These are phyloP conservation scores for Fulvia fulva DNA, from an alignment of 2,329 filamentous ascomycete genomes.

Conservation along the genomic window DNA sequence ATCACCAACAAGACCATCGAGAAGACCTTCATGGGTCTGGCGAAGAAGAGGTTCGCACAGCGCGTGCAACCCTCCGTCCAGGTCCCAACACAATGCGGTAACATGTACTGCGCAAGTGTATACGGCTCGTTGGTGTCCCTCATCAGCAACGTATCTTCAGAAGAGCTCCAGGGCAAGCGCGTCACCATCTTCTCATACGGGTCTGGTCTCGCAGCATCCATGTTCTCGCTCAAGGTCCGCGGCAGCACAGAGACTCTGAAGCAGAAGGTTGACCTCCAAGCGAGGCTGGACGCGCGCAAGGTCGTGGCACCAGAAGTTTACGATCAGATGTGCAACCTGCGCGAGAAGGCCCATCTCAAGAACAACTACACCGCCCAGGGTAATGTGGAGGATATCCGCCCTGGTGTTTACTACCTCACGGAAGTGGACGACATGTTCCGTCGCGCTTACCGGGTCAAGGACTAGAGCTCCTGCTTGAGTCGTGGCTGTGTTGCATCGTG, in stretches of 20 bases:
- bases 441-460: slow-evolving; percentile 48
- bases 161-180: slow-evolving; percentile 48
- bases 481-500: too few relatives aligned
- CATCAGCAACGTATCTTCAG: slow-evolving; percentile 44
- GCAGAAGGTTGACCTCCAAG: slow-evolving; percentile 47
- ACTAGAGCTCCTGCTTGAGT: too few relatives aligned
- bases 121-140: slow-evolving; percentile 49
- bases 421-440: slow-evolving; percentile 51
- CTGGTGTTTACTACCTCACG: slow-evolving; percentile 51
- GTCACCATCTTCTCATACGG: slow-evolving; percentile 52
- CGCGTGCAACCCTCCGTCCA: slow-evolving; percentile 49
- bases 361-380: slow-evolving; percentile 47
- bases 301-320: slow-evolving; percentile 47
- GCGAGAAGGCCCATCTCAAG: slow-evolving; percentile 49
- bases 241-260: slow-evolving; percentile 45
- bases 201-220: slow-evolving; percentile 48
- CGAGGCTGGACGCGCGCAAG: slow-evolving; percentile 43
- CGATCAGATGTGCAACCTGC: slow-evolving; percentile 52
- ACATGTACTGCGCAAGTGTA: slow-evolving; percentile 54
- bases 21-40: slow-evolving; percentile 50
- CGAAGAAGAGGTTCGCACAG: slow-evolving; percentile 50
- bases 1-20: slow-evolving; percentile 51
- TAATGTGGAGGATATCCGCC: slow-evolving; percentile 41
- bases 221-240: slow-evolving; percentile 49
- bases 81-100: slow-evolving; percentile 51